Evolutionary conservation across 352 stramenopile species (phyloP), one percentile per base, ranked within the genome.

Genomic region (Globisporangium canariense): DNA sequence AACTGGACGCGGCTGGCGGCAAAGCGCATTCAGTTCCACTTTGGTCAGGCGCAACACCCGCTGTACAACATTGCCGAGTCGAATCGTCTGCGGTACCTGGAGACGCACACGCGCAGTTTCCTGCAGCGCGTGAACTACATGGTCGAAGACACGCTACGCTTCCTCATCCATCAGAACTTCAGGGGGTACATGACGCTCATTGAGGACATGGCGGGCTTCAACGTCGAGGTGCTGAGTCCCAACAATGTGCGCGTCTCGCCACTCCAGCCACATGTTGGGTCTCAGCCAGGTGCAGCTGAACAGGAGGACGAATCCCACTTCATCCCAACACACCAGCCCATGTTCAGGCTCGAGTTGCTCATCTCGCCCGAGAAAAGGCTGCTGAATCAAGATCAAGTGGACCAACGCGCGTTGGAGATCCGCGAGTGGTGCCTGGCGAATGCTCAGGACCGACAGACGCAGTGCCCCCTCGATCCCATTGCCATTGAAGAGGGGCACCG

Each of bases 71-170:
- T 83, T 32, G 60, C 58, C 1, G 85, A 96, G 56, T 68, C 81
- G 10, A 90, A 88, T 64, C 85, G 87, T 4, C 67, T 79, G 28
- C 78, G 78, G 53, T 96, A 96, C 58, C n/a, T 90, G 28, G 66
- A 74, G 13, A 87, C 80, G 13, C 73, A 74, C 9, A 68, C 89
- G 16, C 79, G 70, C 13, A 66, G 64, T 2, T 86, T 94, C 46
- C 67, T 96, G 14, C 83, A 86, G 60, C 83, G 87, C 20, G 77
- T 94, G 7, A 93, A 93, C 56, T 92, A 92, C 67, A 92, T 93
- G 79, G 64, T 93, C 8, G 81, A 91, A 72, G 78, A 90, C 53
- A 85, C 81, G 4, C 68, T 96, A 14, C 81, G 81, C 0, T 50
- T 79, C 16, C 51, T 96, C 4, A 79, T 94, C 30, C 65, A 78